Evolutionary conservation across 2,329 filamentous ascomycete species (phyloP).

Genomic region (Pestalotiopsis sp.): DNA sequence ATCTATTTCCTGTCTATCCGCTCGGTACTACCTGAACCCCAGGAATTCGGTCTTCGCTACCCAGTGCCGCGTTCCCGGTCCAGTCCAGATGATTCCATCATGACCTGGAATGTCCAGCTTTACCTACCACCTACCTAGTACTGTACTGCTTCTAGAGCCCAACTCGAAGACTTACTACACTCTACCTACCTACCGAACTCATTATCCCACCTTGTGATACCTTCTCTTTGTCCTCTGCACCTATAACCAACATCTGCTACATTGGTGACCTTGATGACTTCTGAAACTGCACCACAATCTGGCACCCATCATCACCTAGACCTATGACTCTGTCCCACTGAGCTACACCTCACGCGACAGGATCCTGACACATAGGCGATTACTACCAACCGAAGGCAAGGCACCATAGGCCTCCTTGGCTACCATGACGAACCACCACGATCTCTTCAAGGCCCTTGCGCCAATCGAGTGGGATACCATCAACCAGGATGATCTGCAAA

Average conservation of each 20-base stretch:
- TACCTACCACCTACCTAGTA: neutral
- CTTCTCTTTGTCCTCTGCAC: neutral
- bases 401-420: neutral
- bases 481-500: slow-evolving; percentile 47
- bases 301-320: neutral
- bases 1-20: neutral
- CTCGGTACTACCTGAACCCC: too few species aligned
- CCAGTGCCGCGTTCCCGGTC: neutral
- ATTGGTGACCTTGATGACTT: neutral
- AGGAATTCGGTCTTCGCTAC: neutral
- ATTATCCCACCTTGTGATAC: neutral
- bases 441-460: slow-evolving; percentile 54
- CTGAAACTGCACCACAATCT: neutral
- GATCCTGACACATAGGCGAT: neutral
- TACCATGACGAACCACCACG: slow-evolving; percentile 34
- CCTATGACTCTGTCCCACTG: neutral
- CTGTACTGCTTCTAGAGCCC: neutral
- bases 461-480: slow-evolving; percentile 50
- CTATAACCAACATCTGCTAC: neutral
- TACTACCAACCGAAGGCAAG: neutral
- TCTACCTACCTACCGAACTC: neutral
- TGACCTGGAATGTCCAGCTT: neutral
- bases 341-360: neutral
- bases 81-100: neutral
- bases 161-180: neutral